A percentile compares a stretch with the other conserved stretches of the same genome.
phyloP scores from a whole-genome alignment of 2,329 filamentous ascomycete genomes.

The Ploettnerulaceae sp. region DNA sequence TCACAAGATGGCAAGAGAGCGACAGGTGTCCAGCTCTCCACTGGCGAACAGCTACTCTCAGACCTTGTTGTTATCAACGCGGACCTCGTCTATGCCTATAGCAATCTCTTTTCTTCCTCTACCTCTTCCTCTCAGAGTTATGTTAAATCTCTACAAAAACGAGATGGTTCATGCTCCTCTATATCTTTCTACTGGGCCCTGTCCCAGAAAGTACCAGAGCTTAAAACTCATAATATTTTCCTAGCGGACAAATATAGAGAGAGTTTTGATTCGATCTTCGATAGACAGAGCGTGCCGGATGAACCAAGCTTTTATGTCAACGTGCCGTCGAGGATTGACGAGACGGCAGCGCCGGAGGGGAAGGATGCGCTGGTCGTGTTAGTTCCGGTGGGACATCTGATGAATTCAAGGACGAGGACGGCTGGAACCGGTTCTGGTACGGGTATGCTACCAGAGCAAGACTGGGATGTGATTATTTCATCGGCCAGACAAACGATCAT shows the following conservation, averaged over 20 bases:
- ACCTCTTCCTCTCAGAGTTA: constrained; percentile 27
- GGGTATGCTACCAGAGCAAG: constrained; percentile 41
- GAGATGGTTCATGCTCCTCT: constrained; percentile 61
- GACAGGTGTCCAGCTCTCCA: constrained; percentile 54
- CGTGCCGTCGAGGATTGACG: constrained; percentile 65
- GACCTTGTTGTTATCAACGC: constrained; percentile 68
- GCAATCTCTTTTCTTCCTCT: constrained; percentile 50
- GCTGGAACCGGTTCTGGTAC: constrained; percentile 1
- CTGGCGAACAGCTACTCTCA: constrained; percentile 53
- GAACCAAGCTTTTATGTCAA: constrained; percentile 75
- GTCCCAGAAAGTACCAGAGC: constrained; percentile 53
- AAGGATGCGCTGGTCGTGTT: constrained; percentile 65
- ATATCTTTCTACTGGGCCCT: constrained; percentile 76
- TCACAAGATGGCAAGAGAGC: constrained; percentile 47
- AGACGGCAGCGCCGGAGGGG: constrained; percentile 59
- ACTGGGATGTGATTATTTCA: constrained; percentile 57
- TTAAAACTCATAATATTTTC: constrained; percentile 72
- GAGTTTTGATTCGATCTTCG: constrained; percentile 73
- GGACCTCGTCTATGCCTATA: constrained; percentile 71
- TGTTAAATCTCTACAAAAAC: constrained; percentile 39
- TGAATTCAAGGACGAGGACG: constrained; percentile 39
- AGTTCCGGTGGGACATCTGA: constrained; percentile 66
- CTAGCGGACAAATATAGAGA: constrained; percentile 67
- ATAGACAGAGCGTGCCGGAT: constrained; percentile 58
- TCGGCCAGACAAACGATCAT: constrained; percentile 58